phyloP scores from a whole-genome alignment of 2,329 filamentous ascomycete species.

The Fusarium algeriense region DNA sequence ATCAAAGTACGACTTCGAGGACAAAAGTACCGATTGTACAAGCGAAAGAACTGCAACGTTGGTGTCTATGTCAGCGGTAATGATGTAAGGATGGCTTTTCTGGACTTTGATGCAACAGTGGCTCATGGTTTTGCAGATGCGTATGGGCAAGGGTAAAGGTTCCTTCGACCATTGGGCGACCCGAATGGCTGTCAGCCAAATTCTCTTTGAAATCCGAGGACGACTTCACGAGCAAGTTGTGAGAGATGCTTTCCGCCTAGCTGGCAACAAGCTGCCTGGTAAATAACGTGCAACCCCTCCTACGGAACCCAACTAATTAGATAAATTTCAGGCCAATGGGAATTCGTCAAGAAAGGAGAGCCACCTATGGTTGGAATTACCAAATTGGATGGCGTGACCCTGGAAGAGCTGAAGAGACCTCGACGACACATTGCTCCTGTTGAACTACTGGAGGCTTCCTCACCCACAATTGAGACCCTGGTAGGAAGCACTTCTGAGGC shows the following conservation, averaged over 20 bases:
- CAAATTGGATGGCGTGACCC: conserved; percentile 85
- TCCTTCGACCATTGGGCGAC: conserved; percentile 97
- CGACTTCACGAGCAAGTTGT: conserved; percentile 95
- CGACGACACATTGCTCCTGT: conserved; percentile 72
- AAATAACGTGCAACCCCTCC: conserved; percentile 47
- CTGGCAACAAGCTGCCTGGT: conserved; percentile 95
- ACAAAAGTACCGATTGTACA: conserved; percentile 92
- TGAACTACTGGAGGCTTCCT: conserved; percentile 51
- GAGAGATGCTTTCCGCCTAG: conserved; percentile 91
- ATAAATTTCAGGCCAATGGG: conserved; percentile 75
- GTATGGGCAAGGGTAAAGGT: conserved; percentile 99
- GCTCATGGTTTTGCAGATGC: conserved; percentile 65
- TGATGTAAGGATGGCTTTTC: conserved; percentile 68
- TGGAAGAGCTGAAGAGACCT: conserved; percentile 86
- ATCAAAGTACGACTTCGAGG: conserved; percentile 91
- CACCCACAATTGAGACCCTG: conserved; percentile 51
- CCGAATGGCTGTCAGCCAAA: conserved; percentile 88
- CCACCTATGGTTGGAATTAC: conserved; percentile 91
- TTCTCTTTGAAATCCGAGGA: conserved; percentile 93
- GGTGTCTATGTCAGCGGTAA: conserved; percentile 97
- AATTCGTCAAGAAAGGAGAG: conserved; percentile 95
- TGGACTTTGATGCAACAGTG: conserved; percentile 4
- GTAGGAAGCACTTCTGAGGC: conserved; percentile 52
- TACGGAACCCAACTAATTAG: conserved; percentile 36
- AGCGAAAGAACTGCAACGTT: conserved; percentile 89